phyloP scores from a whole-genome alignment of 208 protist genomes.

The Wallacemonas collosoma region DNA sequence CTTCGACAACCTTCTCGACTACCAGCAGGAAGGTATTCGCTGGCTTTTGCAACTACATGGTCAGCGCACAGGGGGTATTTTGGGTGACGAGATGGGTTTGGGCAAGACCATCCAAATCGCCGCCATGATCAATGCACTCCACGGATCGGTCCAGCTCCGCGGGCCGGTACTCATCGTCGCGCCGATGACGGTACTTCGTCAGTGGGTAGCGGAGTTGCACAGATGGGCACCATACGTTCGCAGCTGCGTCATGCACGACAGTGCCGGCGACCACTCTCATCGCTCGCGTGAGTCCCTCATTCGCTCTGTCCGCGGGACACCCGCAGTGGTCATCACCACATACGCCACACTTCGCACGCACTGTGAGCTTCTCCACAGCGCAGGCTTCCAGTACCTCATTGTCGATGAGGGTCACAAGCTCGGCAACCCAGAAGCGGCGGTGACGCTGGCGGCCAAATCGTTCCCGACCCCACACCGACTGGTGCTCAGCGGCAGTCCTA shows the following conservation, averaged over 20 bases:
- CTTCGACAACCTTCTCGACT: conserved; percentile 87
- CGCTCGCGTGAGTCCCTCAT: conserved; percentile 51
- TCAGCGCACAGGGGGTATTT: conserved; percentile 91
- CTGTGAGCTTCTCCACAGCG: conserved; percentile 51
- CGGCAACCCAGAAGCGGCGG: conserved; percentile 93
- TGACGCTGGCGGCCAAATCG: conserved; percentile 95
- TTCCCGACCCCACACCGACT: conserved; percentile 94
- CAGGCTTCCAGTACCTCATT: conserved; percentile 94
- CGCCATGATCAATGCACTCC: conserved; percentile 89
- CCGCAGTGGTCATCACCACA: conserved; percentile 94
- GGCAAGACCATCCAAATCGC: conserved; percentile 98
- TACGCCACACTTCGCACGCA: conserved; percentile 88
- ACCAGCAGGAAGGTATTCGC: conserved; percentile 93
- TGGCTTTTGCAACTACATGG: conserved; percentile 96
- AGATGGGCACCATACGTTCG: conserved; percentile 91
- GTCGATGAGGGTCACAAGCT: conserved; percentile 98
- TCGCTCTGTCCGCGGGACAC: conserved; percentile 42
- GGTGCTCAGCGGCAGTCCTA: conserved; percentile 96
- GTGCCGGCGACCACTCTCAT: conserved; percentile 31
- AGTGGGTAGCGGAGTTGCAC: conserved; percentile 96
- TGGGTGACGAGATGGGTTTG: conserved; percentile 97
- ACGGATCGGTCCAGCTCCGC: conserved; percentile 59
- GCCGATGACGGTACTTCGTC: conserved; percentile 93
- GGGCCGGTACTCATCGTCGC: conserved; percentile 93
- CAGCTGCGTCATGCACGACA: conserved; percentile 87